Conservation (phyloP, 2,329 filamentous ascomycete species). For the Aspergillus bombycis region DNA sequence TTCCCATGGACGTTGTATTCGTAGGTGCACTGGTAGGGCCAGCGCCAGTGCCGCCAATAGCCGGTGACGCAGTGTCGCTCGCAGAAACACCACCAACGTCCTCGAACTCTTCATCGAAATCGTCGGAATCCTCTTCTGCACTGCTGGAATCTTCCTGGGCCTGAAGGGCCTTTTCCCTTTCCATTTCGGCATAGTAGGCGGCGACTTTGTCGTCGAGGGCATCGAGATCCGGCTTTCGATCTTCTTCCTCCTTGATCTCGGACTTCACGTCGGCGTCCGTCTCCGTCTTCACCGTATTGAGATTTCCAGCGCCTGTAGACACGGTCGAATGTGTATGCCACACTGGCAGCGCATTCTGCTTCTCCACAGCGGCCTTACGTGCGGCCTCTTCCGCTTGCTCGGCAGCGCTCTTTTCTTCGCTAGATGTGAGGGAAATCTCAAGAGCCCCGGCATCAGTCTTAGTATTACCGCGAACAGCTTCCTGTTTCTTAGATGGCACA, state of each 20-base stretch:
- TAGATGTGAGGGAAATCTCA: conserved; percentile 54
- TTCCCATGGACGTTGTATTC: conserved; percentile 25
- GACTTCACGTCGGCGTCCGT: conserved; percentile 38
- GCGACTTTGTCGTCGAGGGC: conserved; percentile 51
- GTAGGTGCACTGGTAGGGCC: conserved; percentile 34
- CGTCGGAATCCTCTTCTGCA: conserved; percentile 44
- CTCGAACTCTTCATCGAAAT: conserved; percentile 48
- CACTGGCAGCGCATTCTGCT: conserved; percentile 56
- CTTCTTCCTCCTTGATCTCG: conserved; percentile 46
- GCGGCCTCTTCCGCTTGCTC: conserved; percentile 52
- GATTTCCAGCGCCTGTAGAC: conserved; percentile 30
- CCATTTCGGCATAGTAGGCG: conserved; percentile 52
- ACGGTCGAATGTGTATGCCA: conserved; percentile 58
- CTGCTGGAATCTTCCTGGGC: conserved; percentile 46
- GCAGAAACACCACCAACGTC: conserved; percentile 46
- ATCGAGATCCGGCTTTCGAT: conserved; percentile 45
- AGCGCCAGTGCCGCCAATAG: conserved; percentile 26
- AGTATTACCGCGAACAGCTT: conserved; percentile 45
- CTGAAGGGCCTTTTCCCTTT: conserved; percentile 46
- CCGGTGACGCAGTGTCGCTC: conserved; percentile 40
- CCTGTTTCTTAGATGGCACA: conserved; percentile 42
- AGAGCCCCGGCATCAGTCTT: conserved; percentile 50
- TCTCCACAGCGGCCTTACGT: conserved; percentile 52
- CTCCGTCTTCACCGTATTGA: conserved; percentile 33
- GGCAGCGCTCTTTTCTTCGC: conserved; percentile 52